Percentiles rank a stretch among this genome's conserved stretches.
Conservation (phyloP, 768 basidiomycete genomes). For the Suillus fuscotomentosus region DNA sequence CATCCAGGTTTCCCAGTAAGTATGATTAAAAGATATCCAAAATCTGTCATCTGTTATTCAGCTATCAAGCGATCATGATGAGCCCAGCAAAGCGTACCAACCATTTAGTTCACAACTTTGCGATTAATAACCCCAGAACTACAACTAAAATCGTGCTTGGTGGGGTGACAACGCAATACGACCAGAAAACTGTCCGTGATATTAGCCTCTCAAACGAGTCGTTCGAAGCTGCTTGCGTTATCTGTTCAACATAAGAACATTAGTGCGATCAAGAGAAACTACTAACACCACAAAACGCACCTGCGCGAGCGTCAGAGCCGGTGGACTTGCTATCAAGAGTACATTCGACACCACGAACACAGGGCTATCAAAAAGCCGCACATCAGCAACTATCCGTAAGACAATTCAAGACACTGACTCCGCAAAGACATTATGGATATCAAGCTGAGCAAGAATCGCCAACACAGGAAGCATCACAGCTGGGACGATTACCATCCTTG, state of each 20-base stretch:
- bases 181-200: slow-evolving; percentile 90
- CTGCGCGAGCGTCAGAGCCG: slow-evolving; percentile 71
- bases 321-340: slow-evolving; percentile 79
- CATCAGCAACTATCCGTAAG: not conserved
- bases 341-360: slow-evolving; percentile 86
- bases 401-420: slow-evolving; percentile 54
- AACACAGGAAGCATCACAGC: slow-evolving; percentile 75
- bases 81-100: not conserved
- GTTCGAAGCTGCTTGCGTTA: slow-evolving; percentile 78
- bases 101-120: slow-evolving; percentile 44
- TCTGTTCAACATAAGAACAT: slow-evolving; percentile 37
- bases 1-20: not conserved
- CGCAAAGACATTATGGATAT: slow-evolving; percentile 62
- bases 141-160: slow-evolving; percentile 79
- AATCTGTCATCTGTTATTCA: not conserved
- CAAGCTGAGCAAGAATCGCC: slow-evolving; percentile 55
- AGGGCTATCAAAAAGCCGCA: slow-evolving; percentile 47
- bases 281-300: slow-evolving; percentile 28
- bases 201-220: slow-evolving; percentile 92
- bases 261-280: slow-evolving; percentile 4
- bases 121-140: slow-evolving; percentile 65
- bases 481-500: slow-evolving; percentile 88
- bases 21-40: not conserved
- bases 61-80: not conserved
- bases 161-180: slow-evolving; percentile 86